Base-by-base conservation (phyloP, 2,329 filamentous ascomycete genomes). In the Pseudofabraea citricarpa region DNA sequence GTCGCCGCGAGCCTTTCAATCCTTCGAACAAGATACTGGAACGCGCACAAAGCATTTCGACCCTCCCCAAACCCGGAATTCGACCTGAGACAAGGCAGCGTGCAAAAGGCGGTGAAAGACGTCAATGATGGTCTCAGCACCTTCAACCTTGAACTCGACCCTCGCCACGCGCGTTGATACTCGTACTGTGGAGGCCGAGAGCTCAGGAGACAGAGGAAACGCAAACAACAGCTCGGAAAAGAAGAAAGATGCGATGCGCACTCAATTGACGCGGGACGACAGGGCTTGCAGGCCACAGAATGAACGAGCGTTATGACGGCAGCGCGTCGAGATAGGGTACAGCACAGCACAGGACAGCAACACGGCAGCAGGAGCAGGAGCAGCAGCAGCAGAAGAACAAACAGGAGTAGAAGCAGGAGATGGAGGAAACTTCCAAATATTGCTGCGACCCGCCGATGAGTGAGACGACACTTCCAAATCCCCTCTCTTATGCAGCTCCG, bases 1-100 rank as follows among this genome's bases (percentile, higher is more conserved):
- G 39, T 45, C 46, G 45, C 54, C 52, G 50, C 47, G 51, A 57
- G 48, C 49, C 48, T 49, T 55, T 56, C 44, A 50, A 54, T 51
- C 54, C 55, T 56, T 57, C 55, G 47, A 53, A 51, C 54, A 51
- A 55, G 49, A 47, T 26, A 53, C 41, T 50, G 40, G 50, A 54
- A 48, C 36, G 46, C 52, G 51, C 54, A 50, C 53, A 59, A 58
- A 58, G 57, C 58, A 61, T 61, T 56, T 59, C 56, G 57, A 55
- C 54, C 55, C 45, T 40, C 49, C 36, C 43, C 37, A 33, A 26
- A 45, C 48, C 50, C 50, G 50, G 52, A 53, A 53, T 45, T 48
- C 52, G 50, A 51, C 47, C 51, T 56, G 47, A 49, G 47, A 54
- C 44, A 46, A 49, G 41, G 38, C 36, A 22, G 37, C 33, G 48